phyloP scores from a whole-genome alignment of 441 rosid species.

The Erodium moschatum region DNA sequence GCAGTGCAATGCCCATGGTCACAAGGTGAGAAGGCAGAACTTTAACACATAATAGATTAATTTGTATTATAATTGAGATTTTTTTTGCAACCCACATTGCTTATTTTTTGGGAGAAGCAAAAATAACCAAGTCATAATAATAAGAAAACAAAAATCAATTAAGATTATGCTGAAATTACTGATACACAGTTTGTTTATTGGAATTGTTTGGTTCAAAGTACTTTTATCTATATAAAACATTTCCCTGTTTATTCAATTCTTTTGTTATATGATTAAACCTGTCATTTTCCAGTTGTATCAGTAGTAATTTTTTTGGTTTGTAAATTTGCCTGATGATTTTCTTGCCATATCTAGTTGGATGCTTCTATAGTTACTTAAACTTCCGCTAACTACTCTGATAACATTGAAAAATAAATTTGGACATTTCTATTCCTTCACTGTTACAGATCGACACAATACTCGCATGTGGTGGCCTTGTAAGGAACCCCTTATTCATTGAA shows the following conservation, averaged over 20 bases:
- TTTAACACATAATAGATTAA: background rate
- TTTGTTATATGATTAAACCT: background rate
- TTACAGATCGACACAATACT: conserved; percentile 59
- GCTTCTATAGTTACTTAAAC: no score
- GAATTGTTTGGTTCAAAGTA: background rate
- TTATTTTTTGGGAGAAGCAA: background rate
- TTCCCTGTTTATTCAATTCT: background rate
- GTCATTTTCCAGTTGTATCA: background rate
- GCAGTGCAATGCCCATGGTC: conserved; percentile 87
- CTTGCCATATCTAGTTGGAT: background rate
- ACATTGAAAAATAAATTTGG: no score
- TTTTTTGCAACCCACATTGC: background rate
- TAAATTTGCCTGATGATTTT: background rate
- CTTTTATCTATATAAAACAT: background rate
- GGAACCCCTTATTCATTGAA: conserved; percentile 66
- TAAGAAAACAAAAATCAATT: background rate
- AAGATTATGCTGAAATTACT: background rate
- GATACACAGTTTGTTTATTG: background rate
- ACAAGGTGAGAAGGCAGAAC: conserved; percentile 41
- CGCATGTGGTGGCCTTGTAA: conserved; percentile 89
- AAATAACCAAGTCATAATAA: background rate
- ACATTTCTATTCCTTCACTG: background rate
- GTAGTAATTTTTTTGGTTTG: background rate
- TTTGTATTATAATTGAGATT: background rate
- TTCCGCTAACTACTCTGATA: no score